phyloP scores from a whole-genome alignment of 768 basidiomycete species.

The Psilocybe cubensis region DNA sequence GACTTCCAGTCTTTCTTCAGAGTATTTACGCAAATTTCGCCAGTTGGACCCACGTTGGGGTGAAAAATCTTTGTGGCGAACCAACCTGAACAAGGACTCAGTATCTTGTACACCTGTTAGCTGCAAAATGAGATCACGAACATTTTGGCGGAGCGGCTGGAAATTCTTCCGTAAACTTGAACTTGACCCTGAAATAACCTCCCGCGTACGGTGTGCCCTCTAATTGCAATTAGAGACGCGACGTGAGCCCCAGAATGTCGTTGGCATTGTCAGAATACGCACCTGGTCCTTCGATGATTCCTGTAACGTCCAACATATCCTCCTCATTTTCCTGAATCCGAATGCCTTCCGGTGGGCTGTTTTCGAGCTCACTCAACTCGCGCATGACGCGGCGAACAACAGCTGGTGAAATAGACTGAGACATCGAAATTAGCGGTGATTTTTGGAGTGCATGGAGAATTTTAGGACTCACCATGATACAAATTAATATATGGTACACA shows the following conservation, averaged over 20 bases:
- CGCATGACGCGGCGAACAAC: conserved; percentile 87
- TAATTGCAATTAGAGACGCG: conserved; percentile 21
- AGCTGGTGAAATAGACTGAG: conserved; percentile 49
- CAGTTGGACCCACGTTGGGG: conserved; percentile 87
- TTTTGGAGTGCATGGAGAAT: not conserved
- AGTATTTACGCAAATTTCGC: conserved; percentile 97
- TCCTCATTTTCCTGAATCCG: conserved; percentile 85
- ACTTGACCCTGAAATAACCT: conserved; percentile 74
- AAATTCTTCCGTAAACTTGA: conserved; percentile 92
- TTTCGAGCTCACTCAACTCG: conserved; percentile 81
- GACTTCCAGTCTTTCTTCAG: conserved; percentile 98
- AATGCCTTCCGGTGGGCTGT: conserved; percentile 90
- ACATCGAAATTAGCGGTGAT: not conserved
- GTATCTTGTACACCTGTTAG: not conserved
- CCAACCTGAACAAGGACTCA: conserved; percentile 58
- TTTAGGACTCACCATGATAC: conserved; percentile 17
- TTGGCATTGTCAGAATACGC: conserved; percentile 29
- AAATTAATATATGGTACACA: conserved; percentile 2
- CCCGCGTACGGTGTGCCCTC: conserved; percentile 71
- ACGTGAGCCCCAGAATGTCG: conserved; percentile 22
- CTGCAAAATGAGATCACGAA: conserved; percentile 36
- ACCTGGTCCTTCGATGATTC: conserved; percentile 92
- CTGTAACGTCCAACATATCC: conserved; percentile 85
- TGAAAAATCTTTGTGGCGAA: conserved; percentile 96
- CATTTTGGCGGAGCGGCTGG: conserved; percentile 95